Base-by-base conservation (phyloP, 1,284 basidiomycete genomes). In the Sporisorium scitamineum region DNA sequence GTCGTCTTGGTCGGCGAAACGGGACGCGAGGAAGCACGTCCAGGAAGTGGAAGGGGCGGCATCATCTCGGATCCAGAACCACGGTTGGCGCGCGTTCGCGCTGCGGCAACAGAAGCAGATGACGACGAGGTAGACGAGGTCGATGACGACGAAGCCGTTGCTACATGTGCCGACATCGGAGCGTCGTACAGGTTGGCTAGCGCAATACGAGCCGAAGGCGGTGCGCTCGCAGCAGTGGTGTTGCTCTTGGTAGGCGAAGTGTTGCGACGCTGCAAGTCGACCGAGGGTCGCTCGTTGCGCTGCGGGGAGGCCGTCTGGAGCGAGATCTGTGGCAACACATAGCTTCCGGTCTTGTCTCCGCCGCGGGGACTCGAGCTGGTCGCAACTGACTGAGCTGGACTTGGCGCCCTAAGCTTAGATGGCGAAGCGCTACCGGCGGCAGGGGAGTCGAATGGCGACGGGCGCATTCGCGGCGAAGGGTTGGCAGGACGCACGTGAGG, bases 1-100 rank as follows among this genome's bases (percentile, higher is more conserved):
- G 59, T 70, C 2, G 73, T 32, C 61, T 76, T 76, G 31, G 63
- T 71, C 13, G 73, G 73, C 27, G 73, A 76, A 13, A 76, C 73
- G 3, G 73, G 73, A 16, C 73, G 64, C 20, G 73, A 76, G 5
- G 73, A 76, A 22, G 73, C 73, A 20, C 73, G 65, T 9, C 67
- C 68, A 18, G 73, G 69, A 16, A 68, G 58, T 14, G 73, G 24
- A 20, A 74, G 66, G 9, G 71, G 71, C 20, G 71, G 69, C 69
- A 67, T 61, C 62, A 71, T 71, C 27, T 71, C 73, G 29, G 73
- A 76, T 1, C 57, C 61, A 6, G 68, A 69, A 31, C 54, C 58
- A 6, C 71, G 66, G 55, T 66, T 74, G 27, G 61, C 59, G 11
- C 71, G 66, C 16, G 51, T 26, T 10, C 71, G 71, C 11, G 61